Percentiles rank a stretch among this genome's conserved stretches.
These are phyloP conservation scores for Rutstroemia sp. DNA, from an alignment of 2,329 filamentous ascomycete genomes.

Conservation along the genomic window DNA sequence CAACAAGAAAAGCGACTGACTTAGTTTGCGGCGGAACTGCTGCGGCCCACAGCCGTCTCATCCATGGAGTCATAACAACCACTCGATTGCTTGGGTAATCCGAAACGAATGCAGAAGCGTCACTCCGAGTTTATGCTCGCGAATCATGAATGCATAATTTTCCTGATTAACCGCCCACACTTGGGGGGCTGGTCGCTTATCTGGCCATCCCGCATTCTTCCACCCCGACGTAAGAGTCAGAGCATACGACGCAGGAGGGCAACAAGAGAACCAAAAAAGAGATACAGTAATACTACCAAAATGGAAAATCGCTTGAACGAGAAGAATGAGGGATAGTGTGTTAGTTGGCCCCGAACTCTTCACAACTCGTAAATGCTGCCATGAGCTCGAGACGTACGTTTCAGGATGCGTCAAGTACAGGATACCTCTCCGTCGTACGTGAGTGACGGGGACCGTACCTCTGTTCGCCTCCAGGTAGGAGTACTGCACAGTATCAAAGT, in stretches of 20 bases:
- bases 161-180: background rate
- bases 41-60: background rate
- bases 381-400: background rate
- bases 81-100: constrained; percentile 1
- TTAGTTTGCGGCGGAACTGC: constrained; percentile 3
- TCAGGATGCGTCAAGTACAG: background rate
- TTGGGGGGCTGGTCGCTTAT: constrained; percentile 8
- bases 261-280: background rate
- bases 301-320: background rate
- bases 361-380: background rate
- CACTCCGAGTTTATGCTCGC: background rate
- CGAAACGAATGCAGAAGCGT: background rate
- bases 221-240: background rate
- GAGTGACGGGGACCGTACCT: background rate
- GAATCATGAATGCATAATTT: constrained; percentile 2
- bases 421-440: background rate
- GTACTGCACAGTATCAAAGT: background rate
- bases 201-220: background rate
- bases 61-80: constrained; percentile 1
- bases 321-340: background rate
- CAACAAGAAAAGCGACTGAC: background rate
- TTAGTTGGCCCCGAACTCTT: background rate
- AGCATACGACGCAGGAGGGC: background rate
- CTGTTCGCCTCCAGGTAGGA: background rate
- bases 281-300: background rate